phyloP scores from a whole-genome alignment of 2,329 filamentous ascomycete species.

The Neonectria neomacrospora region DNA sequence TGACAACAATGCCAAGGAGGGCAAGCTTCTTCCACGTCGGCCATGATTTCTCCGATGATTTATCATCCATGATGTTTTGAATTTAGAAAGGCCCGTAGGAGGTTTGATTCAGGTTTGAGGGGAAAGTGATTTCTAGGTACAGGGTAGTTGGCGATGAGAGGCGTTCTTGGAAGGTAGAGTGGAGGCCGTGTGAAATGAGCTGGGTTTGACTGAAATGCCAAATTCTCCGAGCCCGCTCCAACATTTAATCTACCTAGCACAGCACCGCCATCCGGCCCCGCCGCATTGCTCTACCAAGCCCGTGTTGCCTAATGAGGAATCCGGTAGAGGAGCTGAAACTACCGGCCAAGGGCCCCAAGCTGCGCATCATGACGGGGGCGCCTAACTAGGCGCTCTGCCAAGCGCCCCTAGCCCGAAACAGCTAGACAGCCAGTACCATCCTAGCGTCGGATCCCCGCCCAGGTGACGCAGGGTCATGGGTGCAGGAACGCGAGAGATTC shows the following conservation, averaged over 20 bases:
- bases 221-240: neutral
- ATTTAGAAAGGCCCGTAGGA: no score
- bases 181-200: no score
- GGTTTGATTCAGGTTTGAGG: no score
- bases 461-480: neutral
- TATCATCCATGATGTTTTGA: neutral
- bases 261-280: neutral
- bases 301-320: neutral
- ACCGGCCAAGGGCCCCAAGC: neutral
- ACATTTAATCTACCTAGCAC: neutral
- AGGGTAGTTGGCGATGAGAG: neutral
- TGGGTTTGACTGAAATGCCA: neutral
- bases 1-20: constrained; percentile 49
- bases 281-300: neutral
- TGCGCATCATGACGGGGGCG: neutral
- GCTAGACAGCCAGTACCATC: neutral
- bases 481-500: neutral
- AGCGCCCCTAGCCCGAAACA: neutral
- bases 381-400: neutral
- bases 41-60: constrained; percentile 30
- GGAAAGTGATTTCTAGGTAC: neutral
- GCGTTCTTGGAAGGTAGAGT: neutral
- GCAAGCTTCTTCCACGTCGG: constrained; percentile 48
- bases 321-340: constrained; percentile 1
- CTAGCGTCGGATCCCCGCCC: neutral